Evolutionary conservation across 495 filamentous ascomycete genomes (phyloP), one percentile per base, ranked within the genome.

Genomic region (Penicillium longicatenatum): DNA sequence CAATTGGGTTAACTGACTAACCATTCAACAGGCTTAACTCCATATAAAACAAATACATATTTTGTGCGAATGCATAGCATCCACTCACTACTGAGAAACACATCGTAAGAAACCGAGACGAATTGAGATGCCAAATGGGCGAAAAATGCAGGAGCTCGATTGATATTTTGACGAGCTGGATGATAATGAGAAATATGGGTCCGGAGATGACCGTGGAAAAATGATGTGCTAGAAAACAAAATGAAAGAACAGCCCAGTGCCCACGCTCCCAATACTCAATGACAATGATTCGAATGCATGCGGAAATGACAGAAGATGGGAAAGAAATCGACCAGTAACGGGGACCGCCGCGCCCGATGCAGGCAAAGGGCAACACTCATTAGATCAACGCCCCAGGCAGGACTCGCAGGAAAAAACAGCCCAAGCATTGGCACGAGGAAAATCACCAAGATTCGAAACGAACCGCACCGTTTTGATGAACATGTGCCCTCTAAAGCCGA

Each of bases 241-340:
- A 62, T 58, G 47, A 60, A 61, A 57, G 47, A 65, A 60, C 55
- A 55, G 57, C 50, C 61, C 64, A 68, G 54, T 60, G 65, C 62
- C 64, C 62, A 67, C 67, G 67, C 67, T 70, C 62, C 67, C 60
- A 67, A 59, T 67, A 68, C 50, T 68, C 55, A 48, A 70, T 70
- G 67, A 67, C 63, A 69, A 64, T 66, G 63, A 67, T 57, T 65
- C 60, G 60, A 54, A 70, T 70, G 67, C 65, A 70, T 57, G 64
- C 59, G 61, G 59, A 57, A 67, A 60, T 60, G 60, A 67, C 43
- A 62, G 55, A 54, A 61, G 24, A 49, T 33, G 52, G 42, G 60
- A 64, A 62, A 57, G 55, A 62, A 60, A 54, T 59, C 52, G 35
- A 57, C 37, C 56, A 66, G 55, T 56, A 63, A 59, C 41, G 31